Conservation (phyloP, 2,329 filamentous ascomycete species). For the Passalora sequoiae region DNA sequence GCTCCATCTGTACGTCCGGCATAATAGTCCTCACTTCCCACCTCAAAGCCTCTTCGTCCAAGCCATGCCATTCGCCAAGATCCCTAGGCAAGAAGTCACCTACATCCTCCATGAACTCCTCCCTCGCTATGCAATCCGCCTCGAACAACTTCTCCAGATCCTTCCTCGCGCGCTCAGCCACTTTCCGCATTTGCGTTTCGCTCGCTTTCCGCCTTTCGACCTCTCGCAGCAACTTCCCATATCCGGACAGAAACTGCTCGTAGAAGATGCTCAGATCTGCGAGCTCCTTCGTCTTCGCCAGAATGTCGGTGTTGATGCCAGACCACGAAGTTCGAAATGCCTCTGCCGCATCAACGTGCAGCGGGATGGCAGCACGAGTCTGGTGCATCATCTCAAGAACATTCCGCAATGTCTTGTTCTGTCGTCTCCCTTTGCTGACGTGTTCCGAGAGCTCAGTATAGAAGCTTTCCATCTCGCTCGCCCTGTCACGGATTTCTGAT, state of each 20-base stretch:
- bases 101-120: constrained; percentile 73
- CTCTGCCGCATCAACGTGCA: constrained; percentile 59
- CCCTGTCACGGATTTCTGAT: constrained; percentile 65
- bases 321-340: constrained; percentile 65
- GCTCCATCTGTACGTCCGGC: too few relatives aligned
- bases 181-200: constrained; percentile 66
- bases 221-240: constrained; percentile 79
- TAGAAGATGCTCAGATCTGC: constrained; percentile 76
- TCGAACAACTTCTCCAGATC: constrained; percentile 67
- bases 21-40: constrained; percentile 29
- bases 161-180: constrained; percentile 72
- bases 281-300: constrained; percentile 67
- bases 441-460: constrained; percentile 60
- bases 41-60: constrained; percentile 20
- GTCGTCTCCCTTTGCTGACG: constrained; percentile 52
- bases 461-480: constrained; percentile 70
- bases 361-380: constrained; percentile 60
- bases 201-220: constrained; percentile 68
- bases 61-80: constrained; percentile 25
- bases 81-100: constrained; percentile 71
- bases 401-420: constrained; percentile 55
- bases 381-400: constrained; percentile 64
- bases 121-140: constrained; percentile 65
- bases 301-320: constrained; percentile 66
- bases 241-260: constrained; percentile 76